A percentile compares a stretch with the other conserved stretches of the same genome.
Evolutionary conservation across 129 eudicot species (phyloP).

Genomic region (Ambrosia trifida): DNA sequence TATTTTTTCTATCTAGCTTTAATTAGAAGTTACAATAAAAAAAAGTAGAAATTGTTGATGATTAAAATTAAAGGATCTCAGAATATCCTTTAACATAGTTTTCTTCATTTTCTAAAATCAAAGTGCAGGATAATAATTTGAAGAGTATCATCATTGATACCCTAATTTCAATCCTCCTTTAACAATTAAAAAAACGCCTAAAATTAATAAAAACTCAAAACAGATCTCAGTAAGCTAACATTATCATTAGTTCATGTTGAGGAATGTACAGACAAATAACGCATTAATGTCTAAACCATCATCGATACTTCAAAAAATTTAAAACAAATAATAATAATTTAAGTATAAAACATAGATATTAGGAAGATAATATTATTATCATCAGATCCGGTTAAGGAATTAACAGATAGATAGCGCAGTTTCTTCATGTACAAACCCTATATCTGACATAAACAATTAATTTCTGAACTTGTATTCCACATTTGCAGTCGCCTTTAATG

Average conservation of each 20-base stretch:
- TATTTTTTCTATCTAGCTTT: too few species aligned
- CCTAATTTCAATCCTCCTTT: slow-evolving; percentile 1
- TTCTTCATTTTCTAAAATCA: slow-evolving; percentile 46
- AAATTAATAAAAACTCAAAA: background rate
- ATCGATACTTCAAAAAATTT: too few species aligned
- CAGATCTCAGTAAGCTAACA: slow-evolving; percentile 8
- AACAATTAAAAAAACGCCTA: too few species aligned
- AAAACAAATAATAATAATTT: too few species aligned
- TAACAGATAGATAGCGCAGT: slow-evolving; percentile 57
- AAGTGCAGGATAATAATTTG: slow-evolving; percentile 53
- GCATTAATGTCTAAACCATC: slow-evolving; percentile 19
- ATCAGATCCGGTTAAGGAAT: slow-evolving; percentile 38
- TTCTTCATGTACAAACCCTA: slow-evolving; percentile 17
- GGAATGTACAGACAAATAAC: slow-evolving; percentile 55
- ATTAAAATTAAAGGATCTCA: slow-evolving; percentile 32
- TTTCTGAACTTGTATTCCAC: too few species aligned
- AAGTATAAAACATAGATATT: background rate
- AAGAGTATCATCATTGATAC: slow-evolving; percentile 35
- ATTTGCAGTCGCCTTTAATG: slow-evolving; percentile 72
- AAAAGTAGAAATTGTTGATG: background rate
- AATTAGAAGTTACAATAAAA: too few species aligned
- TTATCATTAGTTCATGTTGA: slow-evolving; percentile 35
- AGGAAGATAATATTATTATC: slow-evolving; percentile 31
- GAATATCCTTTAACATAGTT: slow-evolving; percentile 37
- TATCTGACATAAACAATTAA: too few species aligned